Evolutionary conservation across 2,329 filamentous ascomycete species (phyloP).

Genomic region (Trichophyton equinum): DNA sequence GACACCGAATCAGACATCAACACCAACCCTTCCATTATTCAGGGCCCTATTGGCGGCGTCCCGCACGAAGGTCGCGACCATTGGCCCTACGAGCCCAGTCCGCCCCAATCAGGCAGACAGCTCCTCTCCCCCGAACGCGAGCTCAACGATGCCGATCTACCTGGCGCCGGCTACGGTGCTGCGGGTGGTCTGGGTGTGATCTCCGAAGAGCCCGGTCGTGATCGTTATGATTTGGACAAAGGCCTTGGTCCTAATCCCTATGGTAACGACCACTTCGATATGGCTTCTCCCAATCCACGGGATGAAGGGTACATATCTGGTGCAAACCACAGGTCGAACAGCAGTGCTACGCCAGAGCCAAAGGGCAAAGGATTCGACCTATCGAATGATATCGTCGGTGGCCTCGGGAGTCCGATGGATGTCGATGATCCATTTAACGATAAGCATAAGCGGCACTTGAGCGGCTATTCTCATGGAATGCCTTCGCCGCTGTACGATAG

Average conservation of each 20-base stretch:
- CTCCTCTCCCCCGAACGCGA: slow-evolving; percentile 21
- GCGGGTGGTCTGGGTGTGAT: slow-evolving; percentile 7
- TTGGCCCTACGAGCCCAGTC: slow-evolving; percentile 47
- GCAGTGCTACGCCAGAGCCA: slow-evolving; percentile 36
- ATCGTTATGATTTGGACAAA: slow-evolving; percentile 18
- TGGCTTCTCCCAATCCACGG: slow-evolving; percentile 48
- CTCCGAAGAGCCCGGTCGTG: slow-evolving; percentile 42
- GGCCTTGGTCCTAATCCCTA: slow-evolving; percentile 23
- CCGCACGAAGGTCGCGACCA: slow-evolving; percentile 38
- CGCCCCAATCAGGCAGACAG: slow-evolving; percentile 29
- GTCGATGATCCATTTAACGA: slow-evolving; percentile 55
- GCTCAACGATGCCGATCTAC: slow-evolving; percentile 16
- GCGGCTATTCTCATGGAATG: slow-evolving; percentile 87
- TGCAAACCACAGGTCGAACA: slow-evolving; percentile 44
- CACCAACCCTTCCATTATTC: slow-evolving; percentile 74
- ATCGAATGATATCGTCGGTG: slow-evolving; percentile 29
- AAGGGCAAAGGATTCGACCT: slow-evolving; percentile 40
- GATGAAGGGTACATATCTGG: slow-evolving; percentile 91
- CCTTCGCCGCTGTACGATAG: slow-evolving; percentile 80
- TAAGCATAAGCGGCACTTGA: slow-evolving; percentile 53
- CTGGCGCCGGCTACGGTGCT: not conserved
- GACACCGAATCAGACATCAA: slow-evolving; percentile 50
- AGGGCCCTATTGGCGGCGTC: slow-evolving; percentile 54
- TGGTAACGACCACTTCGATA: slow-evolving; percentile 29
- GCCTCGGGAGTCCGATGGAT: slow-evolving; percentile 29